phyloP scores from a whole-genome alignment of 805 yeast genomes.

The Candida ponderosae region DNA sequence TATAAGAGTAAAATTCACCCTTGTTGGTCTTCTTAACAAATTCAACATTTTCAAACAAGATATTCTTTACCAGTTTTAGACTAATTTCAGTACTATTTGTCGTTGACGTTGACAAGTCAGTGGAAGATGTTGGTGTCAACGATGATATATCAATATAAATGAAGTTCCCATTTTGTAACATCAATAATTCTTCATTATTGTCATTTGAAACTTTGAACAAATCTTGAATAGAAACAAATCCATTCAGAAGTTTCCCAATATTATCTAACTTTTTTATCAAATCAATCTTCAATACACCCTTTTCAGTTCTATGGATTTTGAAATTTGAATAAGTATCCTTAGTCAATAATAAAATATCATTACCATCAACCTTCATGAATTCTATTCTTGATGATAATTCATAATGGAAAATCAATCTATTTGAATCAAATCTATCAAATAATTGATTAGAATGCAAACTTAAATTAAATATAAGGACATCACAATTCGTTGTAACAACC shows the following conservation, averaged over 20 bases:
- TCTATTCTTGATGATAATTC: constrained; percentile 15
- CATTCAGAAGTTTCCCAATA: constrained; percentile 11
- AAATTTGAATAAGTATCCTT: constrained; percentile 16
- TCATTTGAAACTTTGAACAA: constrained; percentile 7
- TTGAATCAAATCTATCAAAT: constrained; percentile 13
- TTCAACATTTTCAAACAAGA: constrained; percentile 19
- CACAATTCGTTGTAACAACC: constrained; percentile 14
- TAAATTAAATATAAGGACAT: constrained; percentile 18
- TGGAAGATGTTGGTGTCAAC: too few species aligned
- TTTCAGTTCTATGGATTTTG: constrained; percentile 8
- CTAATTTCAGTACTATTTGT: too few species aligned
- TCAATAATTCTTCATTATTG: constrained; percentile 7
- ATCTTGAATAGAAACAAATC: constrained; percentile 4
- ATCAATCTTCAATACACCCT: constrained; percentile 13
- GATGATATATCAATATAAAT: constrained; percentile 7
- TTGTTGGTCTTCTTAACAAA: constrained; percentile 15
- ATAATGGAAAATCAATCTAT: constrained; percentile 20
- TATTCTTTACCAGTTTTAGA: constrained; percentile 5
- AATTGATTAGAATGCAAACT: constrained; percentile 6
- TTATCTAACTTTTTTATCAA: constrained; percentile 7
- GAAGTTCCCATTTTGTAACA: constrained; percentile 19
- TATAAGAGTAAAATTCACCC: constrained; percentile 25
- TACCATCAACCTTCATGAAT: constrained; percentile 11
- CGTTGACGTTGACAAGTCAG: too few species aligned
- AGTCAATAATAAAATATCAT: constrained; percentile 16